These are phyloP conservation scores for Lepidium didymum DNA, from an alignment of 345 rosid species.

Conservation along the genomic window DNA sequence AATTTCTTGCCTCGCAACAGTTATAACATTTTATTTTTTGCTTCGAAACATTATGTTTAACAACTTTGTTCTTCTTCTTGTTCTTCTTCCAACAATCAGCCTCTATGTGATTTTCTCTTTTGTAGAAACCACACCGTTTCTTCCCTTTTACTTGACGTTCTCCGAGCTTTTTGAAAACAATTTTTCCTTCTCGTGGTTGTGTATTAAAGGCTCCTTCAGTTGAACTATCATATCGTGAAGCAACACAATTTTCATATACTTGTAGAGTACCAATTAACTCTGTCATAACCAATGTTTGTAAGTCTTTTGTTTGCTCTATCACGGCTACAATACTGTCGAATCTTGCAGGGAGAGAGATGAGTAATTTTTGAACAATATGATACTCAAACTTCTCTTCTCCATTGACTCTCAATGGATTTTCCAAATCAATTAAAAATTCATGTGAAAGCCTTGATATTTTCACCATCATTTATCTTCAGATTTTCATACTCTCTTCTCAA, in stretches of 20 bases:
- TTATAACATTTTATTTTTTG: neutral
- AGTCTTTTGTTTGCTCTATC: neutral
- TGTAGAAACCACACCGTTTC: neutral
- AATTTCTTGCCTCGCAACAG: neutral
- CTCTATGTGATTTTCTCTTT: neutral
- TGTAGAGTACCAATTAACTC: neutral
- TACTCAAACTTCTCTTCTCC: neutral
- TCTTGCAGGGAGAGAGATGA: neutral
- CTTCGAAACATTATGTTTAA: neutral
- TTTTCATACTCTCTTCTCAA: neutral
- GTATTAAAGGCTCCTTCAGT: neutral
- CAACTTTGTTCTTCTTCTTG: neutral
- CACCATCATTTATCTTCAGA: neutral
- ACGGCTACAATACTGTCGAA: neutral
- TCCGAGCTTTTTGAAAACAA: neutral
- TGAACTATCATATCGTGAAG: neutral
- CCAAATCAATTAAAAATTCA: neutral
- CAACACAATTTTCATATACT: neutral
- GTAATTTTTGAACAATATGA: neutral
- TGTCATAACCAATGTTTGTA: neutral
- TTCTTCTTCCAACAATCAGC: neutral
- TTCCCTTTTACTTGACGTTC: neutral
- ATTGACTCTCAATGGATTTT: neutral
- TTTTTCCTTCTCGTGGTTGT: neutral
- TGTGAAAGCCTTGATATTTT: neutral